Evolutionary conservation across 139 green algal genomes (phyloP).

Genomic region (Ettlia oleoabundans): DNA sequence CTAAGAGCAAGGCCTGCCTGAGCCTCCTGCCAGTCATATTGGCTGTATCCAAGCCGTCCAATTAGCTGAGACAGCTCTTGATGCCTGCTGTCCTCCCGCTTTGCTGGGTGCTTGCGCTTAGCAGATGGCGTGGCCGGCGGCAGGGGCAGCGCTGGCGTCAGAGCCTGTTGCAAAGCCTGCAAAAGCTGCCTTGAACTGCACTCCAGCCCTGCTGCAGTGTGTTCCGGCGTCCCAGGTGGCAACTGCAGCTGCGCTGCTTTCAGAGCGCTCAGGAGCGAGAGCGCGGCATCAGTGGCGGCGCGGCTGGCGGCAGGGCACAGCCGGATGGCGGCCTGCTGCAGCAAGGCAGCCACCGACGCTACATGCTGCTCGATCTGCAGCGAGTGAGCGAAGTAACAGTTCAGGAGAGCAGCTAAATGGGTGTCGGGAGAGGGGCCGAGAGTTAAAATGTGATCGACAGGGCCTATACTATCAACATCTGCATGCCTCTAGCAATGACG

Average conservation of each 20-base stretch:
- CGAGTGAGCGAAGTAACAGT: background rate
- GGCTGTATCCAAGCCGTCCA: background rate
- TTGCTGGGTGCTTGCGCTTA: background rate
- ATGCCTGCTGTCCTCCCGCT: background rate
- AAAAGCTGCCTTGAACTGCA: background rate
- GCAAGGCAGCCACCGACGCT: background rate
- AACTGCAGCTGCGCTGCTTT: background rate
- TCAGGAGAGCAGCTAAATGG: background rate
- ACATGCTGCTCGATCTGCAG: background rate
- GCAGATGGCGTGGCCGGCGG: no score
- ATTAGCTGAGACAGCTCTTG: background rate
- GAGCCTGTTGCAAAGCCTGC: background rate
- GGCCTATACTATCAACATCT: background rate
- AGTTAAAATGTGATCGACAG: background rate
- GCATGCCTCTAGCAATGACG: no score
- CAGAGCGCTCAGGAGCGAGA: constrained; percentile 3
- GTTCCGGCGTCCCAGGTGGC: background rate
- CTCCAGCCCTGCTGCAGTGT: background rate
- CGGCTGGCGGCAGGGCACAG: background rate
- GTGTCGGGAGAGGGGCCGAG: no score
- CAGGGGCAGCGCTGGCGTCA: background rate
- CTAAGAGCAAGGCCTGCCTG: background rate
- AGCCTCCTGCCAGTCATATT: background rate
- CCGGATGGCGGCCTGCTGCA: background rate
- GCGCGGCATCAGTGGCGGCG: background rate